Percentiles rank a stretch among this genome's conserved stretches.
Evolutionary conservation across 495 filamentous ascomycete genomes (phyloP).

Genomic region (Bombardia bombarda): DNA sequence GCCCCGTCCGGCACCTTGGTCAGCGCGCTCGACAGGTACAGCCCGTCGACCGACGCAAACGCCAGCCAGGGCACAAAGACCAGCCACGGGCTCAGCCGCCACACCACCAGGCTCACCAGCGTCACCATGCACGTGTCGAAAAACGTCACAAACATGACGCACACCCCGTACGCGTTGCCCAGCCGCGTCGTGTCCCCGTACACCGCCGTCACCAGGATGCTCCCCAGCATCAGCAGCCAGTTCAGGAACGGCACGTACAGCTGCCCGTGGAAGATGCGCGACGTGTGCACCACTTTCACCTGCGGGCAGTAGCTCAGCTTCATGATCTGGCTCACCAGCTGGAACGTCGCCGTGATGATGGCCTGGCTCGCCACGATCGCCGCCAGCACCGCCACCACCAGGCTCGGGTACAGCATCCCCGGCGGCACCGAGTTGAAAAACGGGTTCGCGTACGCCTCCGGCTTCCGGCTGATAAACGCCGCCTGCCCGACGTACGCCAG

Average conservation of each 20-base stretch:
- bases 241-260: constrained; percentile 66
- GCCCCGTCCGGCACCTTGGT: constrained; percentile 65
- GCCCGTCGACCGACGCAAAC: constrained; percentile 53
- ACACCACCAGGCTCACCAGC: constrained; percentile 59
- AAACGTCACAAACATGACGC: constrained; percentile 68
- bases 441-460: constrained; percentile 58
- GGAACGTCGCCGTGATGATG: constrained; percentile 67
- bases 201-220: constrained; percentile 61
- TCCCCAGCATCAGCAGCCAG: constrained; percentile 68
- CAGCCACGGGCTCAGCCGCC: constrained; percentile 49
- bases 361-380: constrained; percentile 72
- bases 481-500: constrained; percentile 69
- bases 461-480: constrained; percentile 56
- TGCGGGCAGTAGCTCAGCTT: constrained; percentile 68
- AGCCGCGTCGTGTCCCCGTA: constrained; percentile 58
- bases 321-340: constrained; percentile 64
- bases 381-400: constrained; percentile 59
- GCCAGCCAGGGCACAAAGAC: constrained; percentile 54
- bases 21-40: constrained; percentile 58
- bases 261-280: constrained; percentile 57
- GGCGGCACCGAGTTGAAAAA: constrained; percentile 63
- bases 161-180: constrained; percentile 47
- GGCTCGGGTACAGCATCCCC: constrained; percentile 56
- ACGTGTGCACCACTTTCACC: constrained; percentile 60
- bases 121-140: constrained; percentile 65